These are phyloP conservation scores for Thielaviopsis musarum DNA, from an alignment of 2,329 filamentous ascomycete species.

Conservation along the genomic window DNA sequence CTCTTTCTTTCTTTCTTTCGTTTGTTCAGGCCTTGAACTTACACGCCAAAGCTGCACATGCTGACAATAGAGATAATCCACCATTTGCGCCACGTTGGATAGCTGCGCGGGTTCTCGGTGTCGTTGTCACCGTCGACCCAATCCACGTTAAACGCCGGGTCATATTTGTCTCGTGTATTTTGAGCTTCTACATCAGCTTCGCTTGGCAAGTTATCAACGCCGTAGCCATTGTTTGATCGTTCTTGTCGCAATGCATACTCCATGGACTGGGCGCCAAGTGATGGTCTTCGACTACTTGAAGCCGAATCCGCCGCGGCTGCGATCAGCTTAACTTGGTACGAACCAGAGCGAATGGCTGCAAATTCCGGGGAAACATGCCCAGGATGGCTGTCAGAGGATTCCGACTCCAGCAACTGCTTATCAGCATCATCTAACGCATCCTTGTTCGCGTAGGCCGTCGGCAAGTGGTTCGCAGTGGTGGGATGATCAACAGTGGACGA, in stretches of 20 bases:
- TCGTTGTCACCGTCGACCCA: slow-evolving; percentile 62
- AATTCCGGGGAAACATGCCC: background rate
- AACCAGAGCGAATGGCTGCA: background rate
- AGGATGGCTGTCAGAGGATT: background rate
- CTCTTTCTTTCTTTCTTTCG: too few species aligned
- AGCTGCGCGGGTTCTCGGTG: slow-evolving; percentile 55
- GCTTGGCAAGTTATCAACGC: slow-evolving; percentile 20
- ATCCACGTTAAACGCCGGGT: slow-evolving; percentile 41
- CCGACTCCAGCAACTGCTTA: background rate
- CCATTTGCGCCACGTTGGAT: slow-evolving; percentile 56
- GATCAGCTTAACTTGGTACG: too few species aligned
- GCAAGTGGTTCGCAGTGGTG: background rate
- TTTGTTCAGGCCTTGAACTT: slow-evolving; percentile 26
- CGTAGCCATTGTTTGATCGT: slow-evolving; percentile 29
- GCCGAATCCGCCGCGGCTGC: background rate
- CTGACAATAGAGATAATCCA: slow-evolving; percentile 59
- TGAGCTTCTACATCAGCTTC: background rate
- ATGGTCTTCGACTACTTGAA: background rate
- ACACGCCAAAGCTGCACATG: slow-evolving; percentile 65
- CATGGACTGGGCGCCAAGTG: background rate
- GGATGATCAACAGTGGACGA: background rate
- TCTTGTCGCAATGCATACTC: background rate
- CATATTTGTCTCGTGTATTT: background rate
- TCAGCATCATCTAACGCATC: background rate
- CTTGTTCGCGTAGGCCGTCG: background rate